Base-by-base conservation (phyloP, 805 yeast species). In the Lipomyces anomalus region DNA sequence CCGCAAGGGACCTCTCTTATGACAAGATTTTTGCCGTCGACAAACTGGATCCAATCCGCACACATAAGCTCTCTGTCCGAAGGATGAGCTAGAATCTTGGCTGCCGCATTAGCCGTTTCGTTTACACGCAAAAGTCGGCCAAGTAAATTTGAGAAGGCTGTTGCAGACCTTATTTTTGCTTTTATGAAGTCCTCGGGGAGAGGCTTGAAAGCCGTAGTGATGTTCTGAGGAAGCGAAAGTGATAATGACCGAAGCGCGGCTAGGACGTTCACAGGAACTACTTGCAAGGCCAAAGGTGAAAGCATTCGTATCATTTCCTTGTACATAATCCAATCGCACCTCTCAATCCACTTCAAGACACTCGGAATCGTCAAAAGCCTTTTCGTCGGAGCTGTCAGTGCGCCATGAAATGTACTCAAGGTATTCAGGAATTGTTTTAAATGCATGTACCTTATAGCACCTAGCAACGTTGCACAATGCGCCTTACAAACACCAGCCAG, bases 271-370 rank as follows among this genome's bases (percentile, higher is more conserved):
- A 65, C 65, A 2, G 88, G 85, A 4, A 82, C 67, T 44, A 67
- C 64, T 49, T 78, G 82, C 34, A 80, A 64, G 13, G 78, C 76
- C 46, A 83, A 65, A 22, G 80, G 81, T 3, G 81, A 73, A 50
- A 86, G 64, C 74, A 80, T 72, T 53, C 74, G 75, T 20, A 81
- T 68, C 56, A 76, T 64, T 28, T 69, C 58, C 35, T 67, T 67
- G 63, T 81, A 84, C 65, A 81, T 73, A n/a, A 74, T 67, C 48
- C 72, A 57, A 61, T 87, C 95, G 59, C 87, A 82, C 38, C 73
- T 66, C 26, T 70, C 56, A n/a, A 83, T 71, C 94, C 95, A 86
- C 13, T 72, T 72, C 4, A 69, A 57, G 11, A 79, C 41, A 18
- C 43, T 20, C 9, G 55, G 53, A 5, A 39, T 22, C 57, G 4